A percentile compares a stretch with the other conserved stretches of the same genome.
Evolutionary conservation across 1,139 yeast genomes (phyloP).

Genomic region (Kodamaea ohmeri): DNA sequence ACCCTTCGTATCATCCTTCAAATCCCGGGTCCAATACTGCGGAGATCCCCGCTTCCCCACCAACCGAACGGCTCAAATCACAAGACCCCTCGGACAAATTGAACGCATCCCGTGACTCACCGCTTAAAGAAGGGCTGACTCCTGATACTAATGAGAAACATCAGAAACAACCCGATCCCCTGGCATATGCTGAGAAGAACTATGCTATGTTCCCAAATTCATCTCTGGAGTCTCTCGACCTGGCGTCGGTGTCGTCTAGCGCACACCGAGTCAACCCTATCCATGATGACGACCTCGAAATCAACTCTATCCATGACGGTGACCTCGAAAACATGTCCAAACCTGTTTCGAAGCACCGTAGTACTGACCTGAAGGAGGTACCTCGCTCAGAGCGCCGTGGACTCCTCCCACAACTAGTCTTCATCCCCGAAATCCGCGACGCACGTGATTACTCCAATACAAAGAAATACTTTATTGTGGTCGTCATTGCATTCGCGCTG

Average conservation of each 20-base stretch:
- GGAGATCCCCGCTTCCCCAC: no score
- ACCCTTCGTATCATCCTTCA: no score
- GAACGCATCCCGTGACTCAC: no score
- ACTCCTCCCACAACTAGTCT: constrained; percentile 45
- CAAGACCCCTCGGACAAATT: no score
- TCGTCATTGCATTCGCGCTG: constrained; percentile 70
- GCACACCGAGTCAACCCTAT: constrained; percentile 9
- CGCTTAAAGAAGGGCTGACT: no score
- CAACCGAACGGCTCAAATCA: no score
- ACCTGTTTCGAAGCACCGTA: constrained; percentile 1
- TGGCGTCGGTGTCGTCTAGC: constrained; percentile 2
- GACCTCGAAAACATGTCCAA: constrained; percentile 7
- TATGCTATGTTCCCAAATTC: background rate
- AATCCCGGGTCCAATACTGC: no score
- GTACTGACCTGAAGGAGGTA: constrained; percentile 27
- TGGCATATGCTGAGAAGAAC: no score
- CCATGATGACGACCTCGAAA: constrained; percentile 8
- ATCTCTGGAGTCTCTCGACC: constrained; percentile 1
- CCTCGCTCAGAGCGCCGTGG: constrained; percentile 53
- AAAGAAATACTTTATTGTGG: constrained; percentile 54
- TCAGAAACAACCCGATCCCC: no score
- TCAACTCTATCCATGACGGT: constrained; percentile 3
- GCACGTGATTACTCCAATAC: constrained; percentile 58
- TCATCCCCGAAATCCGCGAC: constrained; percentile 72
- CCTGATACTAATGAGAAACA: no score